A percentile compares a stretch with the other conserved stretches of the same genome.
Conservation (phyloP, 169 alveolate genomes). For the Cryptosporidium felis region DNA sequence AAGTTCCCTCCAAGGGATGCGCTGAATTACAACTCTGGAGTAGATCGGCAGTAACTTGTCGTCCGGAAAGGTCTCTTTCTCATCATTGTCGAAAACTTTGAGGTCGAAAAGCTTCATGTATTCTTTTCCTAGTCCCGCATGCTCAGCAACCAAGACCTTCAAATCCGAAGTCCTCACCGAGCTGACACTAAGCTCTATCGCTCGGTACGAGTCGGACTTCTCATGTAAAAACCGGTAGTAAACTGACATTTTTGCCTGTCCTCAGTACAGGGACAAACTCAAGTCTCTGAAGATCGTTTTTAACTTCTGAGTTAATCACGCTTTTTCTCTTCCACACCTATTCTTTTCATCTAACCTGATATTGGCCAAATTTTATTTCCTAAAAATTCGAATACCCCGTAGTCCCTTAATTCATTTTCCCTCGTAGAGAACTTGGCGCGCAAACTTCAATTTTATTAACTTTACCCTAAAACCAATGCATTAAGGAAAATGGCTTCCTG, state of each 20-base stretch:
- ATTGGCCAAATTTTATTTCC: no score
- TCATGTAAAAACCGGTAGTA: slow-evolving; percentile 66
- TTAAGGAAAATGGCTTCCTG: no score
- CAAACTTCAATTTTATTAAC: no score
- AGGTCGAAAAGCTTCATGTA: slow-evolving; percentile 49
- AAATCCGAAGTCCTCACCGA: slow-evolving; percentile 53
- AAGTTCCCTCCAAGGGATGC: slow-evolving; percentile 69
- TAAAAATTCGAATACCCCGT: no score
- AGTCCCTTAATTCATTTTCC: no score
- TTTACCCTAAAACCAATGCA: no score
- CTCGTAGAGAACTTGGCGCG: no score
- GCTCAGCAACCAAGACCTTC: slow-evolving; percentile 59
- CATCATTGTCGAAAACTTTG: slow-evolving; percentile 43
- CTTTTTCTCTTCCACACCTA: no score
- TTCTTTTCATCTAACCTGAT: no score
- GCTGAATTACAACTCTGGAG: slow-evolving; percentile 68
- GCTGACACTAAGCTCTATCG: slow-evolving; percentile 46
- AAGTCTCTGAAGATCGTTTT: background rate
- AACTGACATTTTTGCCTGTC: slow-evolving; percentile 14
- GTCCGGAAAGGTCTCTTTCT: slow-evolving; percentile 50
- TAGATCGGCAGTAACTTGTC: slow-evolving; percentile 54
- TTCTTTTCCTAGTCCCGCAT: slow-evolving; percentile 62
- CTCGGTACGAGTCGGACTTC: slow-evolving; percentile 32
- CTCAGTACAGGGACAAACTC: background rate
- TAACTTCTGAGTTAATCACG: no score